phyloP scores from a whole-genome alignment of 352 stramenopile genomes.

The Globisporangium spiculum region DNA sequence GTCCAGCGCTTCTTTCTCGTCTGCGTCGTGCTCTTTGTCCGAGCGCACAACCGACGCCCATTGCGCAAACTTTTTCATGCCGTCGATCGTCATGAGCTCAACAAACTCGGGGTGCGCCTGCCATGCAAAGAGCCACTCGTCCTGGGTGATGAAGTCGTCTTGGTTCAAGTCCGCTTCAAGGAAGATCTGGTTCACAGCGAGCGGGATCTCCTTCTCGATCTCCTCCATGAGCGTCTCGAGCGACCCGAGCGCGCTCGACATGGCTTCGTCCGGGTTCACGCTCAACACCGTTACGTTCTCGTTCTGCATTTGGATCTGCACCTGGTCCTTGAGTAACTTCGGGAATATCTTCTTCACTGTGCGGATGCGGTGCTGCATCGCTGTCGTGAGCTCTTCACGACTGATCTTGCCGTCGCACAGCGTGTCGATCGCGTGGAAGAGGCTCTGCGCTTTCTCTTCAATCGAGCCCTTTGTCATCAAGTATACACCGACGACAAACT shows the following conservation, averaged over 20 bases:
- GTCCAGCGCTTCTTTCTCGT: conserved; percentile 33
- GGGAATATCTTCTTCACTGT: conserved; percentile 77
- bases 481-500: conserved; percentile 81
- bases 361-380: conserved; percentile 67
- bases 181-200: conserved; percentile 85
- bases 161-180: conserved; percentile 70
- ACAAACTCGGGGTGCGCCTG: conserved; percentile 78
- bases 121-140: conserved; percentile 84
- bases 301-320: conserved; percentile 59
- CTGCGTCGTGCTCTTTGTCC: conserved; percentile 24
- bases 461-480: conserved; percentile 79
- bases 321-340: conserved; percentile 66
- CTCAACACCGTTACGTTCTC: conserved; percentile 36
- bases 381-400: conserved; percentile 64
- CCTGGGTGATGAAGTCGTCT: conserved; percentile 73
- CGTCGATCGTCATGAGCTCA: conserved; percentile 81
- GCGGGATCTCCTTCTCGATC: conserved; percentile 78
- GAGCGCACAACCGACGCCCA: conserved; percentile 63
- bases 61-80: conserved; percentile 82
- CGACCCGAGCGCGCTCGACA: conserved; percentile 46
- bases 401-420: conserved; percentile 69
- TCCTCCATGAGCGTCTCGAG: conserved; percentile 75
- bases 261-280: conserved; percentile 42
- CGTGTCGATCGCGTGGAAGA: conserved; percentile 76
- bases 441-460: conserved; percentile 72